Conservation (phyloP, 139 green algal species). For the Dunaliella sp. region DNA sequence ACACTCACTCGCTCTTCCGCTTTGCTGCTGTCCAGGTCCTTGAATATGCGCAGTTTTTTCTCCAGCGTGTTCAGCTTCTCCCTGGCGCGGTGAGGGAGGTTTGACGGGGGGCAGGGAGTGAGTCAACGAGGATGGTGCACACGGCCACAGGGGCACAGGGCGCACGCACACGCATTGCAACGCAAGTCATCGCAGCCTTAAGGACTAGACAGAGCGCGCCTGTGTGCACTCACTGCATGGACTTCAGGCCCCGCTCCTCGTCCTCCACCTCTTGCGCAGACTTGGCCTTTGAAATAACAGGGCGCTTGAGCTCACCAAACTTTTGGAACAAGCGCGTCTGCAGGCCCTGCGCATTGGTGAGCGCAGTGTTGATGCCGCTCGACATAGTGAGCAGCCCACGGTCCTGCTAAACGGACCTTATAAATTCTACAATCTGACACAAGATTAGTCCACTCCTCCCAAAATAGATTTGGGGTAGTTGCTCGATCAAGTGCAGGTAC, state of each 20-base stretch:
- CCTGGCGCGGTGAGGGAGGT: not conserved
- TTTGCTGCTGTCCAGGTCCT: not conserved
- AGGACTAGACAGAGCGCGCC: too few relatives aligned
- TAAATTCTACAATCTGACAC: too few relatives aligned
- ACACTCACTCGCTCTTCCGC: not conserved
- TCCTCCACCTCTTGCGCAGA: not conserved
- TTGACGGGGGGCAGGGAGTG: not conserved
- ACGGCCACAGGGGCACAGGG: not conserved
- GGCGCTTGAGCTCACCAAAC: not conserved
- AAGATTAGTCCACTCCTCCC: too few relatives aligned
- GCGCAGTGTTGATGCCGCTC: not conserved
- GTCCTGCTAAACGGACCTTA: too few relatives aligned
- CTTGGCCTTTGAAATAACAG: not conserved
- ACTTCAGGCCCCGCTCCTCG: not conserved
- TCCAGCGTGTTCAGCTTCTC: not conserved
- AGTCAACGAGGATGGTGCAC: not conserved
- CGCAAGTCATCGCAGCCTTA: too few relatives aligned
- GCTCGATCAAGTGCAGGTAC: too few relatives aligned
- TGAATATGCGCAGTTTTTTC: not conserved
- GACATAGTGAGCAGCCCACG: not conserved
- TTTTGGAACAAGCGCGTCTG: not conserved
- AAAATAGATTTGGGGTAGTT: too few relatives aligned
- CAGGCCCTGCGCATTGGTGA: not conserved
- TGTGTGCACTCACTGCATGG: not conserved
- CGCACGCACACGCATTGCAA: too few relatives aligned